These are phyloP conservation scores for Auricularia sp. DNA, from an alignment of 768 basidiomycete species.

Conservation along the genomic window DNA sequence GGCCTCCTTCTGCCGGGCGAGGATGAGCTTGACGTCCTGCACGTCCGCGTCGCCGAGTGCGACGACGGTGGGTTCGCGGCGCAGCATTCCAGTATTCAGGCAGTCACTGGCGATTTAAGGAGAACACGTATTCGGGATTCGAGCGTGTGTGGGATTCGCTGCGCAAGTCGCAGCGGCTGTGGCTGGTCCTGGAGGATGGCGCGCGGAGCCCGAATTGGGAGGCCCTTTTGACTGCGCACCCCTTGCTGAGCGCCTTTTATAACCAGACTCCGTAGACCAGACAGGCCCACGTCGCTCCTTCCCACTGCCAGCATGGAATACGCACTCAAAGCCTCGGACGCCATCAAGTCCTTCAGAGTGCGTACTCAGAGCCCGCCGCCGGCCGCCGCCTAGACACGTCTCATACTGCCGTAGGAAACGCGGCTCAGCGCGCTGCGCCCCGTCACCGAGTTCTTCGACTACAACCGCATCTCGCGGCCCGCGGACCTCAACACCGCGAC, in stretches of 20 bases:
- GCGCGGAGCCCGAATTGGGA: conserved; percentile 4
- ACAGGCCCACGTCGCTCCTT: conserved; percentile 1
- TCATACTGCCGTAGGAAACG: conserved; percentile 48
- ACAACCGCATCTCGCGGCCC: conserved; percentile 73
- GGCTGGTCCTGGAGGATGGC: conserved; percentile 3
- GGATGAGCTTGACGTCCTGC: conserved; percentile 62
- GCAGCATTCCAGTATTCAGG: conserved; percentile 42
- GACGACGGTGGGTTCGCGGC: conserved; percentile 66
- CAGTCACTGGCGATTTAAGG: too few relatives aligned
- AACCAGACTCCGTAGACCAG: background rate
- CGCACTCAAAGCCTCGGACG: conserved; percentile 54
- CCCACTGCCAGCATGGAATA: conserved; percentile 44
- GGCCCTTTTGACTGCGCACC: background rate
- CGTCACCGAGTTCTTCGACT: conserved; percentile 73
- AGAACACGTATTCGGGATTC: too few relatives aligned
- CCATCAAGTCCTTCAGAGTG: conserved; percentile 62
- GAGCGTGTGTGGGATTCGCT: too few relatives aligned
- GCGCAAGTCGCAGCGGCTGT: background rate
- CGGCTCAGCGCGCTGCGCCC: conserved; percentile 66
- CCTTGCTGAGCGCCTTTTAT: background rate
- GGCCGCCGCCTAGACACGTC: background rate
- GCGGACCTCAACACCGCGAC: conserved; percentile 73
- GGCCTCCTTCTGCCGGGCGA: conserved; percentile 25
- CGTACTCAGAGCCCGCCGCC: conserved; percentile 17
- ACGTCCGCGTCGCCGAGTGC: conserved; percentile 69